These are phyloP conservation scores for Lonicera japonica DNA, from an alignment of 129 eudicot species.

Conservation along the genomic window DNA sequence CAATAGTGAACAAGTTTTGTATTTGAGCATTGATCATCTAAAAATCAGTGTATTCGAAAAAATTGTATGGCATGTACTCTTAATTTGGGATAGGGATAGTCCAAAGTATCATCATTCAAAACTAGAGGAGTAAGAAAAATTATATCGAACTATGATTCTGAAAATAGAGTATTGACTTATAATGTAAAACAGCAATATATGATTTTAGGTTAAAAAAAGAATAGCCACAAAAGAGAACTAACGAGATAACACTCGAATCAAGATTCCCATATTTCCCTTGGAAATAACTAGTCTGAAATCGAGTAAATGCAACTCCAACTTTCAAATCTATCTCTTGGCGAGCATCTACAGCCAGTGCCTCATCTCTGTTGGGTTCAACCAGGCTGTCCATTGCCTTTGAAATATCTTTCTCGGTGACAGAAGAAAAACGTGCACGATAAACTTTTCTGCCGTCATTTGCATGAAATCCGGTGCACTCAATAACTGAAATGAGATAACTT, in stretches of 20 bases:
- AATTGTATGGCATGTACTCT: too few relatives aligned
- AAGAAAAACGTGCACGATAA: slow-evolving; percentile 91
- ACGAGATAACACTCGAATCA: slow-evolving; percentile 95
- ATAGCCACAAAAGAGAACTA: slow-evolving; percentile 27
- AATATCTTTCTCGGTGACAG: slow-evolving; percentile 88
- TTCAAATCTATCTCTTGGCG: slow-evolving; percentile 95
- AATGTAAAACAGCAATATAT: neutral
- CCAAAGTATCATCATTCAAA: too few relatives aligned
- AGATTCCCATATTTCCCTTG: slow-evolving; percentile 98
- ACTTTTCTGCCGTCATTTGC: slow-evolving; percentile 46
- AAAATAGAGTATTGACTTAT: neutral
- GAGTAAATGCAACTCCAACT: slow-evolving; percentile 97
- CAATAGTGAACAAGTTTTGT: too few relatives aligned
- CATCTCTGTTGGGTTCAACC: slow-evolving; percentile 78
- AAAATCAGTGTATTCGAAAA: too few relatives aligned
- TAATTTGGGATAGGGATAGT: too few relatives aligned
- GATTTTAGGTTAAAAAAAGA: neutral
- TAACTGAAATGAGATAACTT: slow-evolving; percentile 41
- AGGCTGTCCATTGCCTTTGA: slow-evolving; percentile 73
- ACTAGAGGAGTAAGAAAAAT: neutral
- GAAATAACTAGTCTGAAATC: slow-evolving; percentile 82
- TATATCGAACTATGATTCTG: neutral
- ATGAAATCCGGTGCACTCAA: slow-evolving; percentile 80
- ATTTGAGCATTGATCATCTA: too few relatives aligned
- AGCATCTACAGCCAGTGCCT: slow-evolving; percentile 95